A percentile compares a stretch with the other conserved stretches of the same genome.
Conservation (phyloP, 768 basidiomycete genomes). For the Sarcodon aspratus region DNA sequence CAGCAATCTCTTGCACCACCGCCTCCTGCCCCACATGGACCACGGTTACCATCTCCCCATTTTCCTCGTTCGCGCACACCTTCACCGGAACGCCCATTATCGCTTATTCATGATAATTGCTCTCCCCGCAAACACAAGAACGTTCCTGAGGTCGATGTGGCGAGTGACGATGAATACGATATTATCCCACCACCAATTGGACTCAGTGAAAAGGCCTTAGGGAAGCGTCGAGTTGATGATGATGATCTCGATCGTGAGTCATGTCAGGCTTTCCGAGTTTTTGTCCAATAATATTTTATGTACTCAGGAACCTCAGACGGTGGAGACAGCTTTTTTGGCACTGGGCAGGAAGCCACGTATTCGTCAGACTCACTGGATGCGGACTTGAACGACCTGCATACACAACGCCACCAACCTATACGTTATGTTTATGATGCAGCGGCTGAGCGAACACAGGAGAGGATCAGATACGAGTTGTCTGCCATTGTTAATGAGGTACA, state of each 20-base stretch:
- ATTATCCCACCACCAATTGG: slow-evolving; percentile 28
- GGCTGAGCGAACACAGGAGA: slow-evolving; percentile 64
- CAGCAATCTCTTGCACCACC: slow-evolving; percentile 46
- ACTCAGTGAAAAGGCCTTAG: slow-evolving; percentile 82
- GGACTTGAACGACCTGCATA: slow-evolving; percentile 33
- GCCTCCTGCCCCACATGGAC: slow-evolving; percentile 58
- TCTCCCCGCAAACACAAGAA: slow-evolving; percentile 1
- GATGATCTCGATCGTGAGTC: slow-evolving; percentile 38
- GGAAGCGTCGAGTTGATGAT: slow-evolving; percentile 60
- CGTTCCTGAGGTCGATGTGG: neutral
- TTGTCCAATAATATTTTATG: neutral
- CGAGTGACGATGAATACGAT: slow-evolving; percentile 16
- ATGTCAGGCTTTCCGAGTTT: neutral
- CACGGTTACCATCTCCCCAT: slow-evolving; percentile 45
- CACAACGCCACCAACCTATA: slow-evolving; percentile 33
- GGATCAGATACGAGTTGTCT: slow-evolving; percentile 32
- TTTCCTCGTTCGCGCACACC: slow-evolving; percentile 51
- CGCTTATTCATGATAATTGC: neutral
- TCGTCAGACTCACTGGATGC: slow-evolving; percentile 24
- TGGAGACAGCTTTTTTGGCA: slow-evolving; percentile 41
- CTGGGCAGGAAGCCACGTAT: slow-evolving; percentile 20
- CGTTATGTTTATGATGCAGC: slow-evolving; percentile 90
- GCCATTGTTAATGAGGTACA: slow-evolving; percentile 4
- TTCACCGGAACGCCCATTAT: slow-evolving; percentile 41
- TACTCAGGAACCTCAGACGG: slow-evolving; percentile 38